Conservation (phyloP, 129 eudicot genomes). For the Centrapalus pauciflorus region DNA sequence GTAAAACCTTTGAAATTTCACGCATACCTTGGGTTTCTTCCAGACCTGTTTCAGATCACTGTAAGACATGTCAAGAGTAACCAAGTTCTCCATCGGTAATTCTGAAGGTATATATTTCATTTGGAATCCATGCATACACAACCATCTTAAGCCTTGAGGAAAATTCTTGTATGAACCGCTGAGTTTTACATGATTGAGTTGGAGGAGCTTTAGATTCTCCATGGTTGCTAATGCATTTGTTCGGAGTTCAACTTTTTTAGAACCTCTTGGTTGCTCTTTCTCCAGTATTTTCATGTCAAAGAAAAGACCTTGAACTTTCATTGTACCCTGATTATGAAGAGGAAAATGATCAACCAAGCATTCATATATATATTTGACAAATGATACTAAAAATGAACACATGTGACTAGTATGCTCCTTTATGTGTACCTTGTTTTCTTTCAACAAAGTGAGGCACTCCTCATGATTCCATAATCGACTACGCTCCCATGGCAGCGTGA, state of each 20-base stretch:
- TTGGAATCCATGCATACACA: too few relatives aligned
- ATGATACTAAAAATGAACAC: too few relatives aligned
- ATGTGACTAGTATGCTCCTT: background rate
- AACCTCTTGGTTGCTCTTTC: background rate
- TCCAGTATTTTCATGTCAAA: background rate
- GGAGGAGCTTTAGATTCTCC: slow-evolving; percentile 2
- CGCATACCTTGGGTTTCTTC: background rate
- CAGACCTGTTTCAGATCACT: slow-evolving; percentile 8
- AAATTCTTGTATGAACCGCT: slow-evolving; percentile 8
- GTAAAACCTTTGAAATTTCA: too few relatives aligned
- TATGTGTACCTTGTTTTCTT: background rate
- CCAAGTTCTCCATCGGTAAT: too few relatives aligned
- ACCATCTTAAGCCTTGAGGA: background rate
- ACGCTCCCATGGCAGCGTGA: too few relatives aligned
- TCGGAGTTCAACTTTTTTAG: background rate
- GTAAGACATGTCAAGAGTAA: slow-evolving; percentile 10
- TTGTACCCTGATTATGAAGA: background rate
- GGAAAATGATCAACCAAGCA: too few relatives aligned
- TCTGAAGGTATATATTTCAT: too few relatives aligned
- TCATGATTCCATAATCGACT: too few relatives aligned
- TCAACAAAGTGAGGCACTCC: background rate
- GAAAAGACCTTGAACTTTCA: background rate
- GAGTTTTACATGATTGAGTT: background rate
- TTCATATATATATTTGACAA: too few relatives aligned
- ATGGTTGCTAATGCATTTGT: slow-evolving; percentile 7